Conservation (phyloP, 2,329 filamentous ascomycete genomes). For the Phaeoacremonium minimum region DNA sequence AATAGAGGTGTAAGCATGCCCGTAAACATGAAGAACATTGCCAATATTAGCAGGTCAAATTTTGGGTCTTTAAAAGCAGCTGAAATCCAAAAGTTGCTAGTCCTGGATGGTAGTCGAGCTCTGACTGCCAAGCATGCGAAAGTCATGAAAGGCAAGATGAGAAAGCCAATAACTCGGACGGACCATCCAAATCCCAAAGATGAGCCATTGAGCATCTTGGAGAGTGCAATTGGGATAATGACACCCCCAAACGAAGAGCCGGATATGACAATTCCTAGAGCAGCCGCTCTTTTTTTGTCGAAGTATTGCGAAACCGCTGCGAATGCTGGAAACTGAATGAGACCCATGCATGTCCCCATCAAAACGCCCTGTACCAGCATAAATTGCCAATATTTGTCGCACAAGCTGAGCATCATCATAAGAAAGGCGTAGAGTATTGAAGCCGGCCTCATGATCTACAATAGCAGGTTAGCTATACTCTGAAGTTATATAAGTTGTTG, state of each 20-base stretch:
- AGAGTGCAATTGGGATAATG: slow-evolving; percentile 23
- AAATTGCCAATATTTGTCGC: slow-evolving; percentile 36
- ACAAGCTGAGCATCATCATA: slow-evolving; percentile 34
- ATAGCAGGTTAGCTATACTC: background rate
- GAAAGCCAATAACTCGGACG: slow-evolving; percentile 16
- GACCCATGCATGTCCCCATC: slow-evolving; percentile 37
- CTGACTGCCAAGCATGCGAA: slow-evolving; percentile 19
- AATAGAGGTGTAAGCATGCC: slow-evolving; percentile 32
- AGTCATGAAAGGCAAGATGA: slow-evolving; percentile 17
- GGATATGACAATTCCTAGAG: slow-evolving; percentile 24
- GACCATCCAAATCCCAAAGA: slow-evolving; percentile 19
- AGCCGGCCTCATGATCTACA: slow-evolving; percentile 17
- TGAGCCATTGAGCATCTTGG: slow-evolving; percentile 31
- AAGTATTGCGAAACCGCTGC: slow-evolving; percentile 29
- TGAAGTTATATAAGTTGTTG: background rate
- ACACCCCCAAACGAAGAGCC: slow-evolving; percentile 27
- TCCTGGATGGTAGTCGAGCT: slow-evolving; percentile 26
- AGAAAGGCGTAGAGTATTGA: slow-evolving; percentile 33
- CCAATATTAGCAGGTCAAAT: slow-evolving; percentile 27
- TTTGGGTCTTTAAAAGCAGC: slow-evolving; percentile 30
- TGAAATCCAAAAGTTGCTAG: slow-evolving; percentile 29
- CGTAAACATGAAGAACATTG: slow-evolving; percentile 28
- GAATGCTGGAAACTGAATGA: slow-evolving; percentile 30
- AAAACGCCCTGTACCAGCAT: slow-evolving; percentile 39
- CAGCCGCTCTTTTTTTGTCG: slow-evolving; percentile 16